Conservation (phyloP, 495 filamentous ascomycete species). For the Penicillium odoratum region DNA sequence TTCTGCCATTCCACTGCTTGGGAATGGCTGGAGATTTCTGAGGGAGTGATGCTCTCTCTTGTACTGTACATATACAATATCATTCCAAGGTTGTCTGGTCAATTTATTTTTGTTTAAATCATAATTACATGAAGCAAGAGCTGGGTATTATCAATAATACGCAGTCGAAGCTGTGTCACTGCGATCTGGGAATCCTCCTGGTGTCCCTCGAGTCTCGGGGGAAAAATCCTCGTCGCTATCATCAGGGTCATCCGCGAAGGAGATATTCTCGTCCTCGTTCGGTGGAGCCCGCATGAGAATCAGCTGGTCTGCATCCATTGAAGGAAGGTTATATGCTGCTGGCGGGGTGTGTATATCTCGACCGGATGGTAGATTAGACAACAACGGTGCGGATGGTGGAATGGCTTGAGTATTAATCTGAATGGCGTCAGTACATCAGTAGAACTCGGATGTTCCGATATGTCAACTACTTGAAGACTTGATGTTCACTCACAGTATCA, state of each 20-base stretch:
- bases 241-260: conserved; percentile 36
- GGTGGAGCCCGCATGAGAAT: conserved; percentile 48
- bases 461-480: too few species aligned
- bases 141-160: conserved; percentile 49
- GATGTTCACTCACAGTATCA: conserved; percentile 67
- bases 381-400: conserved; percentile 64
- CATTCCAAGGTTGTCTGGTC: conserved; percentile 19
- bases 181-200: conserved; percentile 45
- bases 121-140: background rate
- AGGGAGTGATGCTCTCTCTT: conserved; percentile 15
- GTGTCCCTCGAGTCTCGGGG: conserved; percentile 35
- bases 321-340: conserved; percentile 57
- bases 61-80: conserved; percentile 32
- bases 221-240: conserved; percentile 49
- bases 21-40: conserved; percentile 3
- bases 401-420: conserved; percentile 81
- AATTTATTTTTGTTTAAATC: conserved; percentile 11
- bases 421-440: conserved; percentile 2
- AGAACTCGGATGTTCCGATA: too few species aligned
- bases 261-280: conserved; percentile 32
- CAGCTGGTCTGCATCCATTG: conserved; percentile 57
- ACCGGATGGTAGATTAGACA: conserved; percentile 79
- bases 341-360: conserved; percentile 74
- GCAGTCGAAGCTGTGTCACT: conserved; percentile 34
- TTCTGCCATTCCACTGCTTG: conserved; percentile 1